Conservation (phyloP, 371 early-diverging fungal genomes). For the Gilbertella persicaria region DNA sequence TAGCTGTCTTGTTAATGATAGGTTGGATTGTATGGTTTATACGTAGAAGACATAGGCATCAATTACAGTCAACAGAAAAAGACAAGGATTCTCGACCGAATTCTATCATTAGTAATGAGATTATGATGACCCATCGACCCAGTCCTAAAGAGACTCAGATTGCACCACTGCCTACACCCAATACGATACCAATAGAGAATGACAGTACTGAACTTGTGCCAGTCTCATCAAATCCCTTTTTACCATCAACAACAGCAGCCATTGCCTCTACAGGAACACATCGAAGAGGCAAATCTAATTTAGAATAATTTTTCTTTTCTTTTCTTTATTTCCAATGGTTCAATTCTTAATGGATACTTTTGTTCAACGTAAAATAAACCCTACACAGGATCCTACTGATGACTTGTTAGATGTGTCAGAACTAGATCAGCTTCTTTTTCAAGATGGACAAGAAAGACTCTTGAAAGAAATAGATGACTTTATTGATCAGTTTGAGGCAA, state of each 20-base stretch:
- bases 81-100: conserved; percentile 43
- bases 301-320: background rate
- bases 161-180: background rate
- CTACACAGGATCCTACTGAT: too few relatives aligned
- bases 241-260: too few relatives aligned
- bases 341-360: too few relatives aligned
- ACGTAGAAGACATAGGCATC: conserved; percentile 18
- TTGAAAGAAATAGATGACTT: conserved; percentile 10
- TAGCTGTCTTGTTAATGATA: conserved; percentile 38
- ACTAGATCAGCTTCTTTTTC: conserved; percentile 17
- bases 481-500: conserved; percentile 18
- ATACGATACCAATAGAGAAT: background rate
- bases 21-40: conserved; percentile 36
- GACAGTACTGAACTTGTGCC: background rate
- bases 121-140: background rate
- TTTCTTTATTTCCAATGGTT: too few relatives aligned
- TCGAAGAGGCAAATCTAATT: conserved; percentile 15
- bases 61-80: conserved; percentile 25
- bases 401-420: conserved; percentile 18
- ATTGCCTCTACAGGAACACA: conserved; percentile 3
- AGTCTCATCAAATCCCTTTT: background rate
- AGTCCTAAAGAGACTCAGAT: conserved; percentile 6
- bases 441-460: conserved; percentile 12
- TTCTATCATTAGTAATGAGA: conserved; percentile 12
- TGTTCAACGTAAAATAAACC: too few relatives aligned